These are phyloP conservation scores for Cercospora sp. DNA, from an alignment of 2,329 filamentous ascomycete genomes.

Conservation along the genomic window DNA sequence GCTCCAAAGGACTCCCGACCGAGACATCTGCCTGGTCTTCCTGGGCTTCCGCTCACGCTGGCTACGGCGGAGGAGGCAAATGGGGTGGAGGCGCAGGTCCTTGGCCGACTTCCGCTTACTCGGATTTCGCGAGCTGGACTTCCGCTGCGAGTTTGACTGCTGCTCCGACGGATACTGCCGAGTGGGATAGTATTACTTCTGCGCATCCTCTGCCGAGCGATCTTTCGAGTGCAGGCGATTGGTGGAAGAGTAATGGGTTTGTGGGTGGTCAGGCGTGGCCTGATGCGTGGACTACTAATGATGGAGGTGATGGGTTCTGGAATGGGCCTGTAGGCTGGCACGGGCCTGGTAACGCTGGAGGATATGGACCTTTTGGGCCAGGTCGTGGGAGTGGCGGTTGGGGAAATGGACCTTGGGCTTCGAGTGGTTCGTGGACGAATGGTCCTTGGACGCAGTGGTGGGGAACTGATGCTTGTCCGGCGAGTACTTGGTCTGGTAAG, in stretches of 20 bases:
- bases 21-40: constrained; percentile 32
- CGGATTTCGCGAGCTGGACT: constrained; percentile 29
- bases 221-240: constrained; percentile 25
- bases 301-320: constrained; percentile 11
- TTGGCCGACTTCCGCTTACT: constrained; percentile 21
- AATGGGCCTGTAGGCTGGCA: constrained; percentile 18
- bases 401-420: constrained; percentile 38
- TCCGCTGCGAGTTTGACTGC: constrained; percentile 30
- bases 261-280: constrained; percentile 26
- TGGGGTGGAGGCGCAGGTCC: constrained; percentile 12
- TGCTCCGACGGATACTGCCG: constrained; percentile 31
- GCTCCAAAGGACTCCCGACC: constrained; percentile 29
- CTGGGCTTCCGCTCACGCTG: constrained; percentile 33
- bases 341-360: constrained; percentile 17
- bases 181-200: constrained; percentile 36
- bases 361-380: constrained; percentile 31
- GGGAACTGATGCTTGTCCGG: constrained; percentile 38
- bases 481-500: constrained; percentile 37
- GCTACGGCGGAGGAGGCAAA: constrained; percentile 9
- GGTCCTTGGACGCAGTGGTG: constrained; percentile 40
- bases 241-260: constrained; percentile 24
- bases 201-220: constrained; percentile 32
- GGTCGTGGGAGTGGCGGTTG: constrained; percentile 30
- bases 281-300: constrained; percentile 26
- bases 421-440: constrained; percentile 23